Conservation (phyloP, 441 rosid species). For the Corymbia citriodora region DNA sequence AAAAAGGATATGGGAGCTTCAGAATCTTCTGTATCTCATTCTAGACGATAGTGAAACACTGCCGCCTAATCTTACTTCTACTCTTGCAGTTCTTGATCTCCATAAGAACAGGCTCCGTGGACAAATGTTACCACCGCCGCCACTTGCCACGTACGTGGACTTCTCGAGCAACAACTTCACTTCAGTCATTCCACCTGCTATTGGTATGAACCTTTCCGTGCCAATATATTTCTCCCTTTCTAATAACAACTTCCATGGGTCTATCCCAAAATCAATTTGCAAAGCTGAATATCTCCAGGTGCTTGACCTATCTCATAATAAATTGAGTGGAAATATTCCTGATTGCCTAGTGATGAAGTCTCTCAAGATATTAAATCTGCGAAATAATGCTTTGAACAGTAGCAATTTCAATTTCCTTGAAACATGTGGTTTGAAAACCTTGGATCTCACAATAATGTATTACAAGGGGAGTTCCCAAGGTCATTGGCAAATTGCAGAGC, state of each 20-base stretch:
- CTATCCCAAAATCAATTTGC: too few species aligned
- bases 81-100: rapidly evolving
- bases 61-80: rapidly evolving
- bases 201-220: rapidly evolving
- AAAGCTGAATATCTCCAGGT: too few species aligned
- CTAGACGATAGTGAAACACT: too few species aligned
- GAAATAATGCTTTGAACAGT: rapidly evolving
- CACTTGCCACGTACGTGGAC: rapidly evolving
- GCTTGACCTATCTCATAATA: too few species aligned
- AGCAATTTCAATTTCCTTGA: rapidly evolving
- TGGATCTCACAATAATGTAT: not conserved
- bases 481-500: not conserved
- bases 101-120: not conserved
- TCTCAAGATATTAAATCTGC: not conserved
- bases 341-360: too few species aligned
- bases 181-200: too few species aligned
- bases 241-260: too few species aligned
- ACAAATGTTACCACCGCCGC: rapidly evolving
- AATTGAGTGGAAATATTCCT: too few species aligned
- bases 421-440: not conserved
- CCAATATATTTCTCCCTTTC: not conserved
- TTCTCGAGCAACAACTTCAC: not conserved
- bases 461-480: rapidly evolving
- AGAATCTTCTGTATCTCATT: too few species aligned
- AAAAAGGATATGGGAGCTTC: too few species aligned